These are phyloP conservation scores for Colletotrichum theobromicola DNA, from an alignment of 2,329 filamentous ascomycete species.

Conservation along the genomic window DNA sequence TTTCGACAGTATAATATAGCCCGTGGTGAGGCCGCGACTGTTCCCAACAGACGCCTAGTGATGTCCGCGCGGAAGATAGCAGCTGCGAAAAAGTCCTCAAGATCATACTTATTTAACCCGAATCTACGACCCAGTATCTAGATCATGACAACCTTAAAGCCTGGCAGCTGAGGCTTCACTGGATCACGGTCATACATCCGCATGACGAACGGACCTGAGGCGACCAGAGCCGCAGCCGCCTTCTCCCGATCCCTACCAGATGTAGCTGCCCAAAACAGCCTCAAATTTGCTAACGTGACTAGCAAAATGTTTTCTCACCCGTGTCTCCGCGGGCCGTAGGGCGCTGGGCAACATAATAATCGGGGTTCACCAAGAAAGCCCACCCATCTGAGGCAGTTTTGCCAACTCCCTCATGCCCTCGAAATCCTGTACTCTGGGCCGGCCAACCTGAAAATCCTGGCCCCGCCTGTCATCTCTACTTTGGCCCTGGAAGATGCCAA, in stretches of 20 bases:
- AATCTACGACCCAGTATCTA: background rate
- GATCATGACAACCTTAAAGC: background rate
- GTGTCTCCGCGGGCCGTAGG: background rate
- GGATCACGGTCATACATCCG: background rate
- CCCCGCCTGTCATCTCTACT: background rate
- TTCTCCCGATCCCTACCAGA: constrained; percentile 4
- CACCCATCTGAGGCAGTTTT: background rate
- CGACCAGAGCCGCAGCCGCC: background rate
- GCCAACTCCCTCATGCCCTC: background rate
- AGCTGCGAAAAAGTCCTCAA: background rate
- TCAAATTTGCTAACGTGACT: background rate
- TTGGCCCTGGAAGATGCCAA: background rate
- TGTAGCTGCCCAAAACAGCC: background rate
- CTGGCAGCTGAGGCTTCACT: background rate
- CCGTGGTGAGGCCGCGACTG: background rate
- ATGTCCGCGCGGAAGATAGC: background rate
- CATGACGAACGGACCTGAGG: background rate
- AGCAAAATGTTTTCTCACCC: background rate
- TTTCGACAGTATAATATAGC: background rate
- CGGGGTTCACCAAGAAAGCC: background rate
- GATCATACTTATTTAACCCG: background rate
- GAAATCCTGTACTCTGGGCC: background rate
- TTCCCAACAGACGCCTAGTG: background rate
- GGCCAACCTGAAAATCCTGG: background rate
- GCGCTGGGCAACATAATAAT: background rate